Evolutionary conservation across 106 monocot genomes (phyloP).

Genomic region (Chionographis japonica): DNA sequence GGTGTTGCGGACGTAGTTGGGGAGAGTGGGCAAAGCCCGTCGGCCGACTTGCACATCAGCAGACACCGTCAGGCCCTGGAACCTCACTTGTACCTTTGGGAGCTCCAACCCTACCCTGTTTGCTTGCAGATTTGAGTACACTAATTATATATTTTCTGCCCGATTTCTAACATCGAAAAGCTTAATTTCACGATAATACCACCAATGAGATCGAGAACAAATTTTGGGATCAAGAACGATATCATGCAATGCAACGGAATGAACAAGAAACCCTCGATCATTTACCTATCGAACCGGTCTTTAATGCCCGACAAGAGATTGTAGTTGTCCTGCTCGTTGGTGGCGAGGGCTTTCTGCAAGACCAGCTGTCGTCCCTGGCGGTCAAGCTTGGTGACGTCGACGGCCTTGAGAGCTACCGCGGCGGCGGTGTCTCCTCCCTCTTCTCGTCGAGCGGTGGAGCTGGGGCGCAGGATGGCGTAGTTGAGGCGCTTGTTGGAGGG

Average conservation of each 20-base stretch:
- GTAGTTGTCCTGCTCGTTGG: conserved; percentile 62
- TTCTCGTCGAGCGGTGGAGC: background rate
- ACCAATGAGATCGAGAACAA: background rate
- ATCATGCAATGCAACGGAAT: too few species aligned
- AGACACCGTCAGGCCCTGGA: conserved; percentile 32
- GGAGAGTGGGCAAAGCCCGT: conserved; percentile 44
- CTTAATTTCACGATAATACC: background rate
- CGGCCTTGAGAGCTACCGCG: conserved; percentile 4
- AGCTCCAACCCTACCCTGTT: conserved; percentile 43
- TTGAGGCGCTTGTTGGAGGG: conserved; percentile 34
- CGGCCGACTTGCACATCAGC: conserved; percentile 36
- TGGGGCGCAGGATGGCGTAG: conserved; percentile 21
- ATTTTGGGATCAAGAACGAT: too few species aligned
- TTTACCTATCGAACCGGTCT: conserved; percentile 33
- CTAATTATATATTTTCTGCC: background rate
- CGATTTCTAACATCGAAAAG: background rate
- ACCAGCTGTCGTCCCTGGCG: conserved; percentile 21
- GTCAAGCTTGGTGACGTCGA: conserved; percentile 54
- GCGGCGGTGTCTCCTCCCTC: background rate
- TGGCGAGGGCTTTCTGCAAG: conserved; percentile 37
- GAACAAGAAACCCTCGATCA: too few species aligned
- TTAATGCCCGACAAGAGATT: conserved; percentile 35
- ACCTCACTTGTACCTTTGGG: conserved; percentile 48
- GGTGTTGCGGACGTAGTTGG: conserved; percentile 30
- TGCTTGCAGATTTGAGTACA: background rate